These are phyloP conservation scores for Linnemannia schmuckeri DNA, from an alignment of 192 early-diverging fungal genomes.

Conservation along the genomic window DNA sequence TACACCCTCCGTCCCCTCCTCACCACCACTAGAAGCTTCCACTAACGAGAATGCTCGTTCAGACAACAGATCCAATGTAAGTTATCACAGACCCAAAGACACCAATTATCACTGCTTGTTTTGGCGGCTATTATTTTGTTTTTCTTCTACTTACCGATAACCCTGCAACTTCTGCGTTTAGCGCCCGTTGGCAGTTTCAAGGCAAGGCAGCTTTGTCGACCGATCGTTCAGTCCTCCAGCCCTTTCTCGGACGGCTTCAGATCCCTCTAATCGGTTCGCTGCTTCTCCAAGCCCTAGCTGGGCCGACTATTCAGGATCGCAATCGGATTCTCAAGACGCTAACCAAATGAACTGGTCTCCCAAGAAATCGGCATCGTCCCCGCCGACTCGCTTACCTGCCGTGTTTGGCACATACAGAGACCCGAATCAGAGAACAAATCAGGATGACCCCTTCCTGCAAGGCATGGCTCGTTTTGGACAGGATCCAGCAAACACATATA, in stretches of 20 bases:
- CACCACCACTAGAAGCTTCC: neutral
- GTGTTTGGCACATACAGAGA: constrained; percentile 43
- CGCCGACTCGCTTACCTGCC: neutral
- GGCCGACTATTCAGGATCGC: neutral
- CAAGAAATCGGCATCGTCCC: constrained; percentile 4
- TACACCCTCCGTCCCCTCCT: neutral
- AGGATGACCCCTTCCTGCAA: neutral
- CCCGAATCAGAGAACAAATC: neutral
- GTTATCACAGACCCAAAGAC: neutral
- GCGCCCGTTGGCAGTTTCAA: neutral
- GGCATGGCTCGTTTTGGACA: neutral
- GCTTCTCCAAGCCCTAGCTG: neutral
- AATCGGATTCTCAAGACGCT: constrained; percentile 15
- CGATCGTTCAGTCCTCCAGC: neutral
- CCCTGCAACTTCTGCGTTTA: neutral
- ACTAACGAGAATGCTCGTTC: neutral
- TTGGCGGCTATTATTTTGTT: neutral
- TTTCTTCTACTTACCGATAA: neutral
- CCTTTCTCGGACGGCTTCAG: neutral
- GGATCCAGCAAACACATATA: neutral
- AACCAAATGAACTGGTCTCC: constrained; percentile 45
- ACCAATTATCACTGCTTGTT: neutral
- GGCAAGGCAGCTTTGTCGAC: neutral
- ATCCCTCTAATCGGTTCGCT: neutral
- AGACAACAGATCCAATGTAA: neutral